Evolutionary conservation across 2,329 filamentous ascomycete species (phyloP).

Genomic region (Apiospora arundinis): DNA sequence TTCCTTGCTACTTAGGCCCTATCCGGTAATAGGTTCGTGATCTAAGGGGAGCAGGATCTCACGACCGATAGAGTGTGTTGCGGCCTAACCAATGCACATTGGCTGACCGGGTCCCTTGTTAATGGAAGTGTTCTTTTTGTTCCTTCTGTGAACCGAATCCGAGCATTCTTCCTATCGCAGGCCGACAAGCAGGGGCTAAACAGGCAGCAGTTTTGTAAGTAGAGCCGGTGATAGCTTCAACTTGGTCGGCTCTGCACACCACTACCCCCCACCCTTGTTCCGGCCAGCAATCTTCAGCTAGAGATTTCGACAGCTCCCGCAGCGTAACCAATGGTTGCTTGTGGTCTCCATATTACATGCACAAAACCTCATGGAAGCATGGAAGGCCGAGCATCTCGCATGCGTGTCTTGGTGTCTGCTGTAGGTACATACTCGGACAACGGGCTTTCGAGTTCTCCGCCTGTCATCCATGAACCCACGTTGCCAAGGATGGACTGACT

Average conservation of each 20-base stretch:
- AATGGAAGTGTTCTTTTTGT: not conserved
- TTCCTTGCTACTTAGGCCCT: not conserved
- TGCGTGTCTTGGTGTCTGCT: not conserved
- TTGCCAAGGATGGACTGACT: not conserved
- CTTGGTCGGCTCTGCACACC: not conserved
- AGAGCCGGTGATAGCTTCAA: not conserved
- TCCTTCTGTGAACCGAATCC: slow-evolving; percentile 1
- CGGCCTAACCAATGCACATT: not conserved
- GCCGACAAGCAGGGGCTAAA: not conserved
- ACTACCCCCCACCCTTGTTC: not conserved
- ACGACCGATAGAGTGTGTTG: not conserved
- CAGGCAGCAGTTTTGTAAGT: not conserved
- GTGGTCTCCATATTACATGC: not conserved
- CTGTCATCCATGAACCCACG: not conserved
- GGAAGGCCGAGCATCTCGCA: not conserved
- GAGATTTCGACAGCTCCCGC: no score
- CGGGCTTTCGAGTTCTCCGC: slow-evolving; percentile 7
- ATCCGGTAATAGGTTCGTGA: not conserved
- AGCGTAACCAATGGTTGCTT: not conserved
- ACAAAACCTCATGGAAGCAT: not conserved
- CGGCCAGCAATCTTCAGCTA: not conserved
- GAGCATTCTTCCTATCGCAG: not conserved
- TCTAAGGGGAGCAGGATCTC: not conserved
- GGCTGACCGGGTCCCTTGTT: not conserved
- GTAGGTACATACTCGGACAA: not conserved